Percentiles rank a stretch among this genome's conserved stretches.
These are phyloP conservation scores for Chenopodium formosanum DNA, from an alignment of 148 eudicot genomes.

Conservation along the genomic window DNA sequence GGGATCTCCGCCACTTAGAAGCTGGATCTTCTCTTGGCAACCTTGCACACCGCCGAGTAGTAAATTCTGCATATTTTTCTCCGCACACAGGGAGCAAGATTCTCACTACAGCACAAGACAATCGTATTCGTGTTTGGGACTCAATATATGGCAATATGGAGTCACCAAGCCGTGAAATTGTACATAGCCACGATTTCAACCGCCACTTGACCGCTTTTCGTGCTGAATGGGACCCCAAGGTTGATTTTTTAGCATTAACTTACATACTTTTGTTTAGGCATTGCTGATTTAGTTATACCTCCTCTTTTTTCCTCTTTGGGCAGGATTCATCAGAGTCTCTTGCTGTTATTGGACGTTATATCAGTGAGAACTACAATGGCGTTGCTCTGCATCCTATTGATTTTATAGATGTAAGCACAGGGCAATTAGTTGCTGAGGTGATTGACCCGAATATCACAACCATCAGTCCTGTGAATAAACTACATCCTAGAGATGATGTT, in stretches of 20 bases:
- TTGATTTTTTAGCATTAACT: conserved; percentile 14
- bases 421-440: conserved; percentile 90
- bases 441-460: conserved; percentile 91
- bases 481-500: conserved; percentile 89
- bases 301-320: conserved; percentile 14
- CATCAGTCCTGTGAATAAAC: conserved; percentile 89
- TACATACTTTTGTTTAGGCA: not conserved
- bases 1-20: conserved; percentile 85
- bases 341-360: conserved; percentile 92
- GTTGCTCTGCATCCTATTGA: conserved; percentile 92
- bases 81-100: conserved; percentile 90
- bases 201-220: conserved; percentile 85
- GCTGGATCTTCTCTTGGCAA: conserved; percentile 60
- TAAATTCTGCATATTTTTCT: conserved; percentile 94
- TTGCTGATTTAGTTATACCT: not conserved
- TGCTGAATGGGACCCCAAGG: conserved; percentile 99
- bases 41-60: conserved; percentile 86
- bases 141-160: conserved; percentile 74
- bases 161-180: conserved; percentile 93
- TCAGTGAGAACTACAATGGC: conserved; percentile 87
- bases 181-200: conserved; percentile 97
- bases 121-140: conserved; percentile 93
- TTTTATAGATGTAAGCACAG: conserved; percentile 82
- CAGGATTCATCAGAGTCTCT: conserved; percentile 97
- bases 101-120: conserved; percentile 87